Evolutionary conservation across 169 alveolate genomes (phyloP), one percentile per base, ranked within the genome.

Genomic region (Plasmodium vivax): DNA sequence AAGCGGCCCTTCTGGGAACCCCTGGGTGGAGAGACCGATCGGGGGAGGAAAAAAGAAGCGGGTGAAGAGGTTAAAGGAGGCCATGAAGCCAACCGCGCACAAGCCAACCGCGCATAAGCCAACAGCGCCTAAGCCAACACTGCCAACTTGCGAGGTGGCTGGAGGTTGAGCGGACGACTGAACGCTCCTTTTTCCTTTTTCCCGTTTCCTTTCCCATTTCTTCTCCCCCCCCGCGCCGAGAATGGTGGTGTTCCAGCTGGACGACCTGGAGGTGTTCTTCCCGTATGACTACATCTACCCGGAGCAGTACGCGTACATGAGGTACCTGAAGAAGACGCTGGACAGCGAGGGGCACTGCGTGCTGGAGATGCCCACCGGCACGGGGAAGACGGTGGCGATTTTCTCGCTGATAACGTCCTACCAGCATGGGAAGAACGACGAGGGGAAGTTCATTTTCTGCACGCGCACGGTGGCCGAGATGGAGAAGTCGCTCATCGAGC

Each of bases 301-400:
- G 6, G 99, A 99, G 92, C 99, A 99, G 95, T 96, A 96, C 72
- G 99, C 98, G 23, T 98, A 98, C 87, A 97, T 98, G 99, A 96
- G 95, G 83, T 97, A 97, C 88, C 97, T 98, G 51, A 98, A 98
- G 93, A 87, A 93, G 71, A 97, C 98, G 27, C 91, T 98, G 23
- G 99, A 98, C 68, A 98, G 98, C 47, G 97, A 98, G 87, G 99
- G 99, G 82, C 99, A 99, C 93, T 99, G 99, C 32, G 99, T 98
- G 19, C 95, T 99, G 87, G 99, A 98, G 90, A 99, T 98, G 99
- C 99, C 99, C 36, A 99, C 99, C 14, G 99, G 99, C 10, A 98
- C 99, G 83, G 99, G 99, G 14, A 99, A 99, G 91, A 99, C 99
- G 8, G 99, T 99, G 56, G 98, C 99, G n/a, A 93, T 99, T 51